These are phyloP conservation scores for Bacterosira constricta DNA, from an alignment of 108 stramenopile genomes.

Conservation along the genomic window DNA sequence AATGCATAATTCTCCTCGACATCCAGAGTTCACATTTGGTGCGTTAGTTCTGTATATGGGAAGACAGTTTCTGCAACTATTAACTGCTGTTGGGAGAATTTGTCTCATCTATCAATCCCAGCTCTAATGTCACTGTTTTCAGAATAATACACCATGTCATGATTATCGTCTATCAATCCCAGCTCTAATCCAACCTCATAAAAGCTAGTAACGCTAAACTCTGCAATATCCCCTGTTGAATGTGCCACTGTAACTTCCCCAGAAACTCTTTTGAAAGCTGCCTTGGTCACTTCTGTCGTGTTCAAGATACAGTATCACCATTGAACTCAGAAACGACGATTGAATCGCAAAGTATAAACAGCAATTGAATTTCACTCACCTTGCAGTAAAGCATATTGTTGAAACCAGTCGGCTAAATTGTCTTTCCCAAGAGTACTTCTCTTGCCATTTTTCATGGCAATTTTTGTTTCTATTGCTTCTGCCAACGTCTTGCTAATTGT, in stretches of 20 bases:
- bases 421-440: constrained; percentile 13
- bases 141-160: constrained; percentile 41
- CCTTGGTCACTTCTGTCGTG: constrained; percentile 50
- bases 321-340: not conserved
- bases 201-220: constrained; percentile 56
- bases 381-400: constrained; percentile 47
- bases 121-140: not conserved
- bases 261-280: constrained; percentile 34
- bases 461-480: constrained; percentile 25
- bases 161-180: constrained; percentile 24
- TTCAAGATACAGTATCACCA: not conserved
- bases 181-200: constrained; percentile 54
- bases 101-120: too few species aligned
- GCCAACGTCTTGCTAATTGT: constrained; percentile 1
- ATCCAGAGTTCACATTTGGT: too few species aligned
- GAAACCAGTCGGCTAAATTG: constrained; percentile 27
- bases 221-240: constrained; percentile 34
- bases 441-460: constrained; percentile 36
- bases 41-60: too few species aligned
- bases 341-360: not conserved
- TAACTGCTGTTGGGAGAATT: too few species aligned
- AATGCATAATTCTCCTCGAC: too few species aligned
- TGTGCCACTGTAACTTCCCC: constrained; percentile 54
- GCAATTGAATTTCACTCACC: not conserved
- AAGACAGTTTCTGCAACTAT: too few species aligned